phyloP scores from a whole-genome alignment of 129 eudicot species.

The carrot (Daucus carota) region DH1_v3.0 NC_030386.2:38235501-38236000 shows the following conservation, averaged over 20 bases:
- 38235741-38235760: conserved; percentile 67
- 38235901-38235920: conserved; percentile 18
- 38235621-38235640: conserved; percentile 89
- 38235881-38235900: conserved; percentile 22
- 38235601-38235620: conserved; percentile 73
- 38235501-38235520: conserved; percentile 98
- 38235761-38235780: conserved; percentile 72
- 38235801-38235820: conserved; percentile 15
- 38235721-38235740: conserved; percentile 63
- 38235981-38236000: background rate
- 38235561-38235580: conserved; percentile 85
- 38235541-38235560: conserved; percentile 63
- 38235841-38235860: conserved; percentile 29
- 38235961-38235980: background rate
- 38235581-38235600: conserved; percentile 88
- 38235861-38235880: conserved; percentile 37
- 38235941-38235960: conserved; percentile 12
- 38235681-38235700: conserved; percentile 61
- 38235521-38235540: conserved; percentile 79
- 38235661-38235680: conserved; percentile 61
- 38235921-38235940: conserved; percentile 27
- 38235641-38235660: conserved; percentile 58
- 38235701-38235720: conserved; percentile 84
- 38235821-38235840: conserved; percentile 25
- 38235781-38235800: conserved; percentile 34